Conservation (phyloP, 345 rosid species). For the Noccaea bulbosa region DNA sequence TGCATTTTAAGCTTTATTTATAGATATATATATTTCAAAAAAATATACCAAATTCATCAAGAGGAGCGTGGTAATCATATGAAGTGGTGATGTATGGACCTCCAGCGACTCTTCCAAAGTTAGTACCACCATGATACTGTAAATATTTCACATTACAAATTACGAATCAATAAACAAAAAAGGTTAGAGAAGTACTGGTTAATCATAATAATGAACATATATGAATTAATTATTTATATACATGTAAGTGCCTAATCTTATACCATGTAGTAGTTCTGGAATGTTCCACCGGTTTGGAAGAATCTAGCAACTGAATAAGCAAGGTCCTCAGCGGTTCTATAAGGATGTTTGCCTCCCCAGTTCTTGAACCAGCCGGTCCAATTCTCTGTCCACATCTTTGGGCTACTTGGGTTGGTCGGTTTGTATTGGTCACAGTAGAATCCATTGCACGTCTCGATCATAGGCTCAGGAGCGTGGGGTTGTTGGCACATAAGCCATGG, state of each 20-base stretch:
- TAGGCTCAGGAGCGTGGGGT: conserved; percentile 60
- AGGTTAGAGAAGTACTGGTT: neutral
- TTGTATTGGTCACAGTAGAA: conserved; percentile 56
- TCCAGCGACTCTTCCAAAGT: conserved; percentile 63
- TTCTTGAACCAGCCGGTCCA: conserved; percentile 76
- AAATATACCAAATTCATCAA: conserved; percentile 57
- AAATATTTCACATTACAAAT: neutral
- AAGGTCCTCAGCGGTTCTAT: conserved; percentile 66
- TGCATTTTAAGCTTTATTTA: neutral
- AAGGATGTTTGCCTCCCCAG: conserved; percentile 61
- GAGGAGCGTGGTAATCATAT: conserved; percentile 66
- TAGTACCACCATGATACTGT: conserved; percentile 78
- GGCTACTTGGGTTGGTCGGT: conserved; percentile 47
- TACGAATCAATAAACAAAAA: neutral
- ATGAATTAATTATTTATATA: neutral
- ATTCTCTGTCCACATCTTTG: conserved; percentile 75
- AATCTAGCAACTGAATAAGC: conserved; percentile 64
- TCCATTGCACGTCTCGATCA: conserved; percentile 61
- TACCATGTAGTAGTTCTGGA: conserved; percentile 78
- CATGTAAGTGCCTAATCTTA: neutral
- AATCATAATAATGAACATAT: neutral
- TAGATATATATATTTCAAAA: too few relatives aligned
- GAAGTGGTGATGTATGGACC: conserved; percentile 73
- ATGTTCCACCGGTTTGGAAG: conserved; percentile 59
- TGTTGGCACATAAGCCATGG: conserved; percentile 94